Base-by-base conservation (phyloP, 2,329 filamentous ascomycete species). In the Ceratocystis albifundus region DNA sequence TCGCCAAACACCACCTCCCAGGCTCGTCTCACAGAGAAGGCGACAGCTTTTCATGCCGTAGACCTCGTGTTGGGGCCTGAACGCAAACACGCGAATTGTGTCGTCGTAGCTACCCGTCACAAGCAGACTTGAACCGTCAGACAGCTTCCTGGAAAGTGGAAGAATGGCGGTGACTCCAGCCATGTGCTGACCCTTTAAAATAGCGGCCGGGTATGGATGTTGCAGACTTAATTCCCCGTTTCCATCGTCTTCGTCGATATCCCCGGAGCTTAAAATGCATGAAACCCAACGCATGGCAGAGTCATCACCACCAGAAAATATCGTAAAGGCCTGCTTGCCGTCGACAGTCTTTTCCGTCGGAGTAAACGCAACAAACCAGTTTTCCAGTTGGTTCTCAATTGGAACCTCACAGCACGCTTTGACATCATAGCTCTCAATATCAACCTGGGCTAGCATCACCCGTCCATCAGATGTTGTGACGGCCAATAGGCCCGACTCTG, bases 101-200 rank as follows among this genome's bases (percentile, higher is more conserved):
- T 97, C 92, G 71, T 97, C 94, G 72, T 97, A 99, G 72, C 90
- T 95, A 3, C 94, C 94, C 0, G 92, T 96, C 2, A 96, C 72
- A 1, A 96, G 75, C 3, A 94, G 72, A 3, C 80, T 78, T 0
- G 79, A 78, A 2, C 77, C 77, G 7, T 80, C 77, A 7, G 73
- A 70, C 0, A 73, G 70, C 1, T 74, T 71, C 1, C 77, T 22
- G 0, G 80, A 72, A 1, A 96, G 76, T 0, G 91, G 89, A 1
- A 96, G 75, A 65, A 97, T 94, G 1, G 90, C 85, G 0, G 92
- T 96, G 0, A 97, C 88, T 10, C 94, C 93, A 1, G 91, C 90
- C n/a, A 80, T 79, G 71, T 96, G 90, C 32, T 71, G 69, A n/a
- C 74, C 73, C 68, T 80, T 85, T 32, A 77, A 70, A 15, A 68